Base-by-base conservation (phyloP, 1,284 basidiomycete species). In the Sphagnurus paluster region DNA sequence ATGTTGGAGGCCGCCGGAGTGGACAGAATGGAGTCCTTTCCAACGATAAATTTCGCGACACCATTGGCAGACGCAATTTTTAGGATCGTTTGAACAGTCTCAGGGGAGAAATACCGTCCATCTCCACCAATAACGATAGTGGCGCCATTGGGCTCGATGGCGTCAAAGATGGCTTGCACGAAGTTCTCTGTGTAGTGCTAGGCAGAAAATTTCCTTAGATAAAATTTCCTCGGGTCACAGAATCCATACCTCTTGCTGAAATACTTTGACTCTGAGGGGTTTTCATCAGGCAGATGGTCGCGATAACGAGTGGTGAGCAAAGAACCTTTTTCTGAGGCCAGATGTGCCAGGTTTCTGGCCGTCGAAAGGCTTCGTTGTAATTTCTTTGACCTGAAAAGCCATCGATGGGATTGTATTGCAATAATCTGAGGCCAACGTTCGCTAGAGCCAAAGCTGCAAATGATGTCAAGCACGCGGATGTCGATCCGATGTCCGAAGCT, bases 111-210 rank as follows among this genome's bases (percentile, higher is more conserved):
- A 79, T 80, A 99, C 49, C 96, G 92, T 32, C 97, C 96, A 67
- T 99, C 97, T 52, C 96, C 97, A 46, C 96, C 96, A 59, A 99
- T 84, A 59, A 98, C 96, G 54, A 99, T 77, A 9, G 95, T 98
- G 49, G 87, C 77, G 28, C 85, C 93, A 52, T 87, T 75, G 39
- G 86, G 82, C 11, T 85, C 79, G 70, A 98, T 92, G 46, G 94
- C 90, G 60, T 92, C 85, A 58, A 99, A 84, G 70, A 94, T 99
- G 57, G 94, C 76, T 71, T 98, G 96, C 49, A 98, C 70, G 63
- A 99, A 99, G 80, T 99, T 99, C 72, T 99, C 96, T 37, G 97
- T 99, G 76, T 99, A 99, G 75, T 98, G 84, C 85, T 92, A 64
- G 47, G 35, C 29, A 36, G 34, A n/a, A n/a, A n/a, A n/a, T n/a